Evolutionary conservation across 495 filamentous ascomycete genomes (phyloP).

Genomic region (Sabuloglossum arenarium): DNA sequence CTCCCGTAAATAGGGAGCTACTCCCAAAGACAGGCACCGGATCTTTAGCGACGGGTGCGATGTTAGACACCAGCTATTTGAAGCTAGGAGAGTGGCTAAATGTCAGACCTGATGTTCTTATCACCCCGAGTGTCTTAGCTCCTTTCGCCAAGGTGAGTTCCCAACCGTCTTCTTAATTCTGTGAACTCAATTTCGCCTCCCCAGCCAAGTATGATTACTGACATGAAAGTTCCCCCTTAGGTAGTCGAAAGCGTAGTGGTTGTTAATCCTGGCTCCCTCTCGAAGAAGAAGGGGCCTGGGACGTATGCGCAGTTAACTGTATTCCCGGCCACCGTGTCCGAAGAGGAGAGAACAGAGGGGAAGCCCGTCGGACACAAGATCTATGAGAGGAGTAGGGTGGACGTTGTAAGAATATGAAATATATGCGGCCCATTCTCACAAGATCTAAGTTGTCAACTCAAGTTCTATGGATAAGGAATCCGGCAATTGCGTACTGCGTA

Average conservation of each 20-base stretch:
- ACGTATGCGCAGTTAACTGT: constrained; percentile 63
- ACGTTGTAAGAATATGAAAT: constrained; percentile 53
- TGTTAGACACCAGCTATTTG: constrained; percentile 64
- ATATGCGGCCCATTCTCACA: background rate
- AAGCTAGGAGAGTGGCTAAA: constrained; percentile 82
- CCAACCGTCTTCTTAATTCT: background rate
- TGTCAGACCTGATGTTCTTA: constrained; percentile 62
- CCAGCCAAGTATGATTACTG: background rate
- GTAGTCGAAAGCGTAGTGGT: constrained; percentile 69
- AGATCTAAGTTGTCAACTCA: background rate
- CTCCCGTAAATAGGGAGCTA: constrained; percentile 42
- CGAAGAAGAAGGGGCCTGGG: constrained; percentile 57
- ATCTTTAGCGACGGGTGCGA: constrained; percentile 32
- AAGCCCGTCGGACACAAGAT: constrained; percentile 47
- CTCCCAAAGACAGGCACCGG: constrained; percentile 35
- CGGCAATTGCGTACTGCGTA: background rate
- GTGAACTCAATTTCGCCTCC: background rate
- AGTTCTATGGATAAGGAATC: background rate
- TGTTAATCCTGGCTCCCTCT: constrained; percentile 75
- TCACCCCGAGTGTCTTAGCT: constrained; percentile 63
- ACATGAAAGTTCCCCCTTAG: constrained; percentile 18
- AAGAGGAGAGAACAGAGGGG: constrained; percentile 32
- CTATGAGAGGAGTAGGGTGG: constrained; percentile 66
- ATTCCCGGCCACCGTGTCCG: constrained; percentile 34
- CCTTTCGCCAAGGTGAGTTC: constrained; percentile 65